Evolutionary conservation across 805 yeast genomes (phyloP).

Genomic region (Candida verbasci): DNA sequence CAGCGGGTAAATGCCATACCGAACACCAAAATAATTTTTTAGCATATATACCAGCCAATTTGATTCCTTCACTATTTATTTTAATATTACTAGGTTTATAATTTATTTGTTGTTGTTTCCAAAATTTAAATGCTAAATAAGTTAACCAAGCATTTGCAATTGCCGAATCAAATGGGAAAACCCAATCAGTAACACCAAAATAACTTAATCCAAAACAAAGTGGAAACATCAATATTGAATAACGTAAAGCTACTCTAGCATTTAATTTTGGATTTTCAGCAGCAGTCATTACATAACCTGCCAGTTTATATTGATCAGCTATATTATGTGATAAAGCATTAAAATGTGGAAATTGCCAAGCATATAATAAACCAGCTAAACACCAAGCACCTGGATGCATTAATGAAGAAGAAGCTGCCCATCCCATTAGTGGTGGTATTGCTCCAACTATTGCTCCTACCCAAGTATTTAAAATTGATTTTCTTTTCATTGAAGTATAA

Average conservation of each 20-base stretch:
- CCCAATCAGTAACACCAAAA: slow-evolving; percentile 77
- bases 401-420: slow-evolving; percentile 83
- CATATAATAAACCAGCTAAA: slow-evolving; percentile 80
- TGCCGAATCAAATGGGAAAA: slow-evolving; percentile 76
- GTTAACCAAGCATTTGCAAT: slow-evolving; percentile 83
- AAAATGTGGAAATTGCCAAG: slow-evolving; percentile 99
- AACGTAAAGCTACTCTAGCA: slow-evolving; percentile 89
- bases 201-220: slow-evolving; percentile 79
- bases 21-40: slow-evolving; percentile 89
- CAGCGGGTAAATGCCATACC: slow-evolving; percentile 89
- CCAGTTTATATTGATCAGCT: slow-evolving; percentile 80
- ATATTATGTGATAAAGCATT: slow-evolving; percentile 87
- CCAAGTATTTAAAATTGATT: slow-evolving; percentile 89
- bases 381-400: slow-evolving; percentile 93
- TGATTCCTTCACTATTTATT: slow-evolving; percentile 53
- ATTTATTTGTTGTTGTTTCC: slow-evolving; percentile 74
- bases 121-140: slow-evolving; percentile 73
- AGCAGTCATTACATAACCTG: slow-evolving; percentile 98
- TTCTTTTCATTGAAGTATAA: slow-evolving; percentile 86
- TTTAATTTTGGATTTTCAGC: slow-evolving; percentile 87
- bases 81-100: slow-evolving; percentile 38
- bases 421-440: slow-evolving; percentile 97
- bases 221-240: slow-evolving; percentile 91
- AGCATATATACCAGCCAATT: slow-evolving; percentile 65
- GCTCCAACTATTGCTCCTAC: slow-evolving; percentile 99